phyloP scores from a whole-genome alignment of 2,329 filamentous ascomycete genomes.

The Sarocladiaceae sp. region DNA sequence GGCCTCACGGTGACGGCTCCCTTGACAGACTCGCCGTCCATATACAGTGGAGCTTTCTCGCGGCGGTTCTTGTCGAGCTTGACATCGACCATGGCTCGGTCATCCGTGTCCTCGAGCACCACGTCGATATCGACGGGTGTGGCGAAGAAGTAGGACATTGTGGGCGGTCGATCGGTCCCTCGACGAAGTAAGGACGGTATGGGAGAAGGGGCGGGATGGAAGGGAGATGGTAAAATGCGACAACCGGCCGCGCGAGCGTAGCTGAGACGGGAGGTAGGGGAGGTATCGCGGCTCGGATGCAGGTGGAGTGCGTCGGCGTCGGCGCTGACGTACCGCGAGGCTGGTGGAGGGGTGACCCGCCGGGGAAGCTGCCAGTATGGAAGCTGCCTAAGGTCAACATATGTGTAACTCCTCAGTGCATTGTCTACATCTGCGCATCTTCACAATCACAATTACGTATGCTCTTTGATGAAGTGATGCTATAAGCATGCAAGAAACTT shows the following conservation, averaged over 20 bases:
- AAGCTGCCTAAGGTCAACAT: no score
- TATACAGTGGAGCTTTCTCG: conserved; percentile 94
- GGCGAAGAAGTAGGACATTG: conserved; percentile 97
- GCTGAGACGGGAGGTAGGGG: conserved; percentile 9
- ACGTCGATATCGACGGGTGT: conserved; percentile 99
- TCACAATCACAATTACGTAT: no score
- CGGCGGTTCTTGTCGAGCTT: conserved; percentile 97
- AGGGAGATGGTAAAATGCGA: conserved; percentile 1
- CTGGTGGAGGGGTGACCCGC: conserved; percentile 9
- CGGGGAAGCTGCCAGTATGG: neutral
- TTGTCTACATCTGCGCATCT: no score
- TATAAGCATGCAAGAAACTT: no score
- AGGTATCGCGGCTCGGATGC: conserved; percentile 7
- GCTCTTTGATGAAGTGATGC: no score
- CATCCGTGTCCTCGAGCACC: conserved; percentile 91
- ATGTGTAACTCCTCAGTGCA: no score
- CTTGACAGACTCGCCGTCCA: conserved; percentile 98
- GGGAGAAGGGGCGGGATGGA: neutral
- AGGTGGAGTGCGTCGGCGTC: conserved; percentile 14
- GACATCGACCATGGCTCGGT: conserved; percentile 92
- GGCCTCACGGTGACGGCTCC: conserved; percentile 91
- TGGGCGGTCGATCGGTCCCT: conserved; percentile 16
- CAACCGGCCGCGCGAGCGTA: conserved; percentile 2
- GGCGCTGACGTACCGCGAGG: conserved; percentile 29
- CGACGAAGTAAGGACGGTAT: no score